Percentiles rank a stretch among this genome's conserved stretches.
Conservation (phyloP, 176 grass and related monocot genomes). For the Calamus simplicifolius region DNA sequence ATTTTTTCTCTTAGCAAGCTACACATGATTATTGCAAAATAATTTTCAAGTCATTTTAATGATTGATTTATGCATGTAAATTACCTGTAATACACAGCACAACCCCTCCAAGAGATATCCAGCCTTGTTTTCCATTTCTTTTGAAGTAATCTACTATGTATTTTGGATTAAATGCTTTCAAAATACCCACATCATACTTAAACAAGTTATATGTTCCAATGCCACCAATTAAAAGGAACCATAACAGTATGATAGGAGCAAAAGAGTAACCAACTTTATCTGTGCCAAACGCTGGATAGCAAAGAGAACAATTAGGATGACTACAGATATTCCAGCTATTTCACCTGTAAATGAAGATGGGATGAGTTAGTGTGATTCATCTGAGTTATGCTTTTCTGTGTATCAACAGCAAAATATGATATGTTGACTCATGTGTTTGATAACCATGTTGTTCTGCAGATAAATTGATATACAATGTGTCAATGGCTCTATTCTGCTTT, state of each 20-base stretch:
- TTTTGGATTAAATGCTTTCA: conserved; percentile 58
- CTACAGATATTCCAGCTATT: conserved; percentile 49
- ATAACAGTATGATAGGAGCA: conserved; percentile 51
- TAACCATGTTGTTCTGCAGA: too few species aligned
- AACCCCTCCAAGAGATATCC: conserved; percentile 74
- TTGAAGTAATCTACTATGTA: conserved; percentile 66
- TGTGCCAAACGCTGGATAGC: conserved; percentile 47
- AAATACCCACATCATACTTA: conserved; percentile 39
- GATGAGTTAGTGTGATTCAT: too few species aligned
- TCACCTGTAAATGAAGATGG: conserved; percentile 24
- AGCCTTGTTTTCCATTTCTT: conserved; percentile 56
- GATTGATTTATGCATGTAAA: conserved; percentile 8
- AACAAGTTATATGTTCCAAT: conserved; percentile 57
- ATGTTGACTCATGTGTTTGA: too few species aligned
- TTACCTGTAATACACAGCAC: conserved; percentile 72
- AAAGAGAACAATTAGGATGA: conserved; percentile 56
- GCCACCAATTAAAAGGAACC: conserved; percentile 57
- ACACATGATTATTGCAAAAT: too few species aligned
- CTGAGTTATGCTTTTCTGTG: too few species aligned
- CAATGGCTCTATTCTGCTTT: too few species aligned
- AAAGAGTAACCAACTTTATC: conserved; percentile 73
- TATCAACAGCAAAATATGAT: too few species aligned
- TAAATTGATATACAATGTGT: too few species aligned
- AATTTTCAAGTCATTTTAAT: too few species aligned
- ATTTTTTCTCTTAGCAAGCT: too few species aligned